Evolutionary conservation across 345 rosid species (phyloP).

Genomic region (Acer negundo): DNA sequence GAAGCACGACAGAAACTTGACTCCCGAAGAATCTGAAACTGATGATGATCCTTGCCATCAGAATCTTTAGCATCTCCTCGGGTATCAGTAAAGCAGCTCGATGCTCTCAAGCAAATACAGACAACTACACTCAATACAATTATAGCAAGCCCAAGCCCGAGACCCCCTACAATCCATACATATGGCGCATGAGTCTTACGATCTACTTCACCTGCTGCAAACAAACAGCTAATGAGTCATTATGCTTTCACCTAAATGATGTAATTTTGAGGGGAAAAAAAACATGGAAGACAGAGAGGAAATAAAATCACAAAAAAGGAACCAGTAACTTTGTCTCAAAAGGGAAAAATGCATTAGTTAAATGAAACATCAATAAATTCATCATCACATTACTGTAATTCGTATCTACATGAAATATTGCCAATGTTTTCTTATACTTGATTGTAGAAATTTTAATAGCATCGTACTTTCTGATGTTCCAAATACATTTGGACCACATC

Average conservation of each 20-base stretch:
- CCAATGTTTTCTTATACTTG: neutral
- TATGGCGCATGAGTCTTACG: constrained; percentile 63
- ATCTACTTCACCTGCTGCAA: constrained; percentile 54
- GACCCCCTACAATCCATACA: constrained; percentile 84
- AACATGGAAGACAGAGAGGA: neutral
- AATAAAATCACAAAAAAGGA: neutral
- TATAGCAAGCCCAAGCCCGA: constrained; percentile 65
- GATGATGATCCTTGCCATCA: constrained; percentile 53
- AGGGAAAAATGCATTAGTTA: neutral
- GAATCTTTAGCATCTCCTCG: constrained; percentile 39
- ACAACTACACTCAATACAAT: constrained; percentile 48
- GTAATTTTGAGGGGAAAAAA: neutral
- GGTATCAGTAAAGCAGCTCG: constrained; percentile 46
- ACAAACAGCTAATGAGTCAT: constrained; percentile 10
- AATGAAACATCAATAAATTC: neutral
- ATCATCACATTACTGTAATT: neutral
- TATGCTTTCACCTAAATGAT: constrained; percentile 14
- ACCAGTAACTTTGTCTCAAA: neutral
- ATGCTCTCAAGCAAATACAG: constrained; percentile 67
- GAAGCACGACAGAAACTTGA: constrained; percentile 88
- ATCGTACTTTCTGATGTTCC: neutral
- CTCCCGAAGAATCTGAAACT: constrained; percentile 85
- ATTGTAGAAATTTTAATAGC: neutral
- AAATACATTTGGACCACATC: neutral
- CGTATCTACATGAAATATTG: neutral